Percentiles rank a stretch among this genome's conserved stretches.
Evolutionary conservation across 1,284 basidiomycete species (phyloP).

Genomic region (Rhodotorula sp.): DNA sequence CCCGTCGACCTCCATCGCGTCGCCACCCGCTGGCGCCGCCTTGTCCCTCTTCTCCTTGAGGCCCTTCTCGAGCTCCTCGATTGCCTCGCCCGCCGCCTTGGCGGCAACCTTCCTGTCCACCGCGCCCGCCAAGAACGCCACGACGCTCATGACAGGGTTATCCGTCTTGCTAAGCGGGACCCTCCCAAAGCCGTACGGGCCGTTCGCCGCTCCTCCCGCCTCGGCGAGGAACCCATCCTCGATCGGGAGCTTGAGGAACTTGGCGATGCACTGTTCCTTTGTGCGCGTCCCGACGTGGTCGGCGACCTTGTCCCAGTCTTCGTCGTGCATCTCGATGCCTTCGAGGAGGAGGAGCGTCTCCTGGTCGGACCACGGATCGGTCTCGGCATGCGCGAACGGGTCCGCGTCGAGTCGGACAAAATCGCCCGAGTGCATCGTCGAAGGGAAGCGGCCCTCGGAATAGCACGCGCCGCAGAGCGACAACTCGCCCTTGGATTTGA

Average conservation of each 20-base stretch:
- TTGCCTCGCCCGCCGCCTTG: slow-evolving; percentile 85
- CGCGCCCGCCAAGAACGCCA: slow-evolving; percentile 85
- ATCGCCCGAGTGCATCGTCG: slow-evolving; percentile 93
- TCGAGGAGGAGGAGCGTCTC: slow-evolving; percentile 86
- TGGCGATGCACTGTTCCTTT: slow-evolving; percentile 90
- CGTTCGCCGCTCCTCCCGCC: slow-evolving; percentile 35
- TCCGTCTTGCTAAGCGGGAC: slow-evolving; percentile 92
- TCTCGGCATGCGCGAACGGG: slow-evolving; percentile 57
- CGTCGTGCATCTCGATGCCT: slow-evolving; percentile 96
- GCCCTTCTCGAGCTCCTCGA: slow-evolving; percentile 63
- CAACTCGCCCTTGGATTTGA: slow-evolving; percentile 48
- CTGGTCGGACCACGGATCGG: slow-evolving; percentile 80
- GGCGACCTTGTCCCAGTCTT: slow-evolving; percentile 90
- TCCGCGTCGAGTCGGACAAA: slow-evolving; percentile 79
- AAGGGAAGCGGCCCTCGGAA: slow-evolving; percentile 92
- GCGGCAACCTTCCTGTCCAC: slow-evolving; percentile 88
- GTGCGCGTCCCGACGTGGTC: slow-evolving; percentile 88
- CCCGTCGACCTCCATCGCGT: slow-evolving; percentile 53
- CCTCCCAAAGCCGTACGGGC: slow-evolving; percentile 44
- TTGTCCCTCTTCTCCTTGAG: slow-evolving; percentile 59
- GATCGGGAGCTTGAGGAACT: slow-evolving; percentile 94
- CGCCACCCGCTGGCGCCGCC: slow-evolving; percentile 55
- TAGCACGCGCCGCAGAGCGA: slow-evolving; percentile 88
- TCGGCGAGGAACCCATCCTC: slow-evolving; percentile 77
- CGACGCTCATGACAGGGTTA: slow-evolving; percentile 98